A percentile compares a stretch with the other conserved stretches of the same genome.
These are phyloP conservation scores for Pedinophyceae sp. DNA, from an alignment of 139 green algal genomes.

Conservation along the genomic window DNA sequence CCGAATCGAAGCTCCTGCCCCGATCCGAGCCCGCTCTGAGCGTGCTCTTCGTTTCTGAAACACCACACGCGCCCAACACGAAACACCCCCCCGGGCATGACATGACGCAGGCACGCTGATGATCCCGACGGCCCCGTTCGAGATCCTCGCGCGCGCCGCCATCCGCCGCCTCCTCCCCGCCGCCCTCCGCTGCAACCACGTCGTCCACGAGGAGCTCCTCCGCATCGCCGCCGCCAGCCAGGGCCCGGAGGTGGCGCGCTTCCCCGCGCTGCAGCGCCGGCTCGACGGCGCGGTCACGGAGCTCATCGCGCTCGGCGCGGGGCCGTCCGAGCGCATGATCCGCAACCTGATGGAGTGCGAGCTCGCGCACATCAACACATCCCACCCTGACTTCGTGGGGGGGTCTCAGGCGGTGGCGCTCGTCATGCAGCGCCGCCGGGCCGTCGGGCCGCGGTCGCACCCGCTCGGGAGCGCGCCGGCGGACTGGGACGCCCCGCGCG, in stretches of 20 bases:
- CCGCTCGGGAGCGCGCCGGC: not conserved
- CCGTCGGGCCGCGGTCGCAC: not conserved
- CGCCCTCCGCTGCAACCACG: constrained; percentile 42
- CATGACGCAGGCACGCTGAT: constrained; percentile 63
- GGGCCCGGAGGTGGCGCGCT: constrained; percentile 46
- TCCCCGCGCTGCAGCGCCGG: constrained; percentile 38
- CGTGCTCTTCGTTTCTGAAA: too few species aligned
- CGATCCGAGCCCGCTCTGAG: too few species aligned
- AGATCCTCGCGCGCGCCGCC: constrained; percentile 67
- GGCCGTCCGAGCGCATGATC: constrained; percentile 52
- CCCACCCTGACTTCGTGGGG: constrained; percentile 70
- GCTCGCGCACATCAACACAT: constrained; percentile 91
- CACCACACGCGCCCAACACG: too few species aligned
- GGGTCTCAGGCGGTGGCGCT: constrained; percentile 14
- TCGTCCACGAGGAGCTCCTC: constrained; percentile 70
- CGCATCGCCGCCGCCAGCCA: constrained; percentile 50
- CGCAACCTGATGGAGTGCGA: constrained; percentile 62
- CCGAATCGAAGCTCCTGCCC: too few species aligned
- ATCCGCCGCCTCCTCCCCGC: constrained; percentile 56
- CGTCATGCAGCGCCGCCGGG: constrained; percentile 4
- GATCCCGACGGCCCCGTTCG: constrained; percentile 87
- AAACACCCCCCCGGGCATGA: too few species aligned
- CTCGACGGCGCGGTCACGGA: constrained; percentile 45
- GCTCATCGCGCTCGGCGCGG: constrained; percentile 50
- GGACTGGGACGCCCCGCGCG: not conserved